phyloP scores from a whole-genome alignment of 2,329 filamentous ascomycete species.

The Aspergillus tanneri region DNA sequence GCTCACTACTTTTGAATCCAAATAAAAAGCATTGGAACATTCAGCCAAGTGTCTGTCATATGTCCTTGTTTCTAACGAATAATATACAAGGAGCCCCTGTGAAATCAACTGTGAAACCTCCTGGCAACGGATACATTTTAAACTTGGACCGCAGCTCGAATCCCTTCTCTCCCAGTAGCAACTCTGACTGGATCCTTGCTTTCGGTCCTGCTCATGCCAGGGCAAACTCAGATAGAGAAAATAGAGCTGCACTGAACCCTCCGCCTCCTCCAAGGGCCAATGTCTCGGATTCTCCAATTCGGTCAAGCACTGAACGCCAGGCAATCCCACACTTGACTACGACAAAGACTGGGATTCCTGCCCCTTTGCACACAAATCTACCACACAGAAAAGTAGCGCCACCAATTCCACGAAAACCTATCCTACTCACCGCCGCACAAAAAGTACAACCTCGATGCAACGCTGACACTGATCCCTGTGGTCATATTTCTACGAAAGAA shows the following conservation, averaged over 20 bases:
- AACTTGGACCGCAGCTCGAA: constrained; percentile 77
- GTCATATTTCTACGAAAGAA: background rate
- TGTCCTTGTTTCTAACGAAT: background rate
- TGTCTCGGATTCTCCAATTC: constrained; percentile 1
- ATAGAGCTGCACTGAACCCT: constrained; percentile 21
- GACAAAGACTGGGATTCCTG: background rate
- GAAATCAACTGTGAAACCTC: constrained; percentile 68
- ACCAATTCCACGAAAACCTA: constrained; percentile 63
- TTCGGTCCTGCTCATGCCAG: no score
- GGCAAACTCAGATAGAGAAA: no score
- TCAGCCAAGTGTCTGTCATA: background rate
- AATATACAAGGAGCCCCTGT: constrained; percentile 62
- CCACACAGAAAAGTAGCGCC: constrained; percentile 44
- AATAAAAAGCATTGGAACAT: background rate
- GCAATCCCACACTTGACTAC: background rate
- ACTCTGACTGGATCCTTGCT: constrained; percentile 74
- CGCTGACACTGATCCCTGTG: background rate
- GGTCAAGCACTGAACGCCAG: no score
- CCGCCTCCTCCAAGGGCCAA: constrained; percentile 24
- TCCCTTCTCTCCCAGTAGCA: constrained; percentile 71
- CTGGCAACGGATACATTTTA: constrained; percentile 60
- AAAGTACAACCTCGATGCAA: constrained; percentile 17
- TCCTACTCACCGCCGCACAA: constrained; percentile 29
- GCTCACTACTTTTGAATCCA: constrained; percentile 15
- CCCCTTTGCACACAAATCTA: background rate